phyloP scores from a whole-genome alignment of 176 grass and related monocot species.

The Aegilops tauschii region DNA sequence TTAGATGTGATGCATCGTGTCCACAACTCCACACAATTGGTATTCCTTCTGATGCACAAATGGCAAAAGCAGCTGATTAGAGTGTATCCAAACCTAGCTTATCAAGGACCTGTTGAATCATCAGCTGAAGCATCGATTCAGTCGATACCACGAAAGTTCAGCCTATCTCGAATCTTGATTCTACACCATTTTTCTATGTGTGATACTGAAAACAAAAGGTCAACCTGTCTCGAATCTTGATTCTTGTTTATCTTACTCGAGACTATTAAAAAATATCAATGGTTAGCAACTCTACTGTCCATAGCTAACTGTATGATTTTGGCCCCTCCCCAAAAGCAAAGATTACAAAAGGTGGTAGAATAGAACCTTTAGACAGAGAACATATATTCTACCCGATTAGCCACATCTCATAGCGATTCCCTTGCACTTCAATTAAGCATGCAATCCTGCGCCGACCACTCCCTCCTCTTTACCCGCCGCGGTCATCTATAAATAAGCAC shows the following conservation, averaged over 20 bases:
- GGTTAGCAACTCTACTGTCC: no score
- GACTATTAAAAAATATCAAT: not conserved
- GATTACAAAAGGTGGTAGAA: not conserved
- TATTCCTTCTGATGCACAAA: not conserved
- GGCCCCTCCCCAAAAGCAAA: constrained; percentile 30
- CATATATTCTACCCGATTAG: not conserved
- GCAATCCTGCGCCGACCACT: not conserved
- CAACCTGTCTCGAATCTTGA: no score
- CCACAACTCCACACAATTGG: no score
- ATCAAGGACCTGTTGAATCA: not conserved
- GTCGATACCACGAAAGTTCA: no score
- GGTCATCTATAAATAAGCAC: not conserved
- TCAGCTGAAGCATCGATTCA: not conserved
- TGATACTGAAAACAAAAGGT: no score
- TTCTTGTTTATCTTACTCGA: not conserved
- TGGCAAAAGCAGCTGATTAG: not conserved
- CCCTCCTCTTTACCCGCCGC: not conserved
- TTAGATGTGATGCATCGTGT: not conserved
- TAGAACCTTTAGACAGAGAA: not conserved
- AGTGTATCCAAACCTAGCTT: not conserved
- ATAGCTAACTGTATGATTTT: not conserved
- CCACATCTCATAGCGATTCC: not conserved
- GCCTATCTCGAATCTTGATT: no score
- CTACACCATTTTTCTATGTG: no score
- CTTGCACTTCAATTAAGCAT: not conserved